Conservation (phyloP, 2,329 filamentous ascomycete species). For the Fusarium albosuccineum region DNA sequence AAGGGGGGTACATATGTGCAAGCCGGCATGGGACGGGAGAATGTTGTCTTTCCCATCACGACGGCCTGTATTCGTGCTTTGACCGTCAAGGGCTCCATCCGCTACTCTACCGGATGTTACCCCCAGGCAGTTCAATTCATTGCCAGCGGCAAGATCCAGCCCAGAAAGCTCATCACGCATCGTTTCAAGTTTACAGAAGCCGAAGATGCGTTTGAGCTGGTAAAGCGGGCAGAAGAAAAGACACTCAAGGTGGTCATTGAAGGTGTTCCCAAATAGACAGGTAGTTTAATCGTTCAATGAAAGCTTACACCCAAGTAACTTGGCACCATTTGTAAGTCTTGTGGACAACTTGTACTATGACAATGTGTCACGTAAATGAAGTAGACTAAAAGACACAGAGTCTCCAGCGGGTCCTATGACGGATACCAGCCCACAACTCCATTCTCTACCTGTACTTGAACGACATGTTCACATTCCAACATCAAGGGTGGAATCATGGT, state of each 20-base stretch:
- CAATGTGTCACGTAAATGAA: not conserved
- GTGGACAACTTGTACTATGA: not conserved
- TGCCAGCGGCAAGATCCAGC: constrained; percentile 60
- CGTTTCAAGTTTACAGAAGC: constrained; percentile 57
- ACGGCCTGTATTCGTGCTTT: constrained; percentile 62
- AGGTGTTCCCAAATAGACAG: constrained; percentile 22
- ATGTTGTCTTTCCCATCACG: constrained; percentile 65
- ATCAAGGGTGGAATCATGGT: constrained; percentile 14
- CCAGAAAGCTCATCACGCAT: constrained; percentile 52
- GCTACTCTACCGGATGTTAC: constrained; percentile 65
- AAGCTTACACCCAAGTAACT: not conserved
- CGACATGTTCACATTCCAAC: constrained; percentile 13
- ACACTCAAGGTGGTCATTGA: constrained; percentile 44
- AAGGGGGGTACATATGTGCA: constrained; percentile 65
- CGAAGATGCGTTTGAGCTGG: constrained; percentile 58
- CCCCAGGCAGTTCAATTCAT: constrained; percentile 63
- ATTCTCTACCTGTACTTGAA: constrained; percentile 5
- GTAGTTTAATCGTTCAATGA: not conserved
- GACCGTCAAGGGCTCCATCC: constrained; percentile 63
- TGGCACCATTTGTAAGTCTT: not conserved
- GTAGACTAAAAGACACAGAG: not conserved
- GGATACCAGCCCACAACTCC: not conserved
- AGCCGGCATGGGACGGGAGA: constrained; percentile 65
- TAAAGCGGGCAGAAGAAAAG: constrained; percentile 36
- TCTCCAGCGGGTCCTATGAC: not conserved